These are phyloP conservation scores for Malus orientalis DNA, from an alignment of 306 rosid species.

Conservation along the genomic window DNA sequence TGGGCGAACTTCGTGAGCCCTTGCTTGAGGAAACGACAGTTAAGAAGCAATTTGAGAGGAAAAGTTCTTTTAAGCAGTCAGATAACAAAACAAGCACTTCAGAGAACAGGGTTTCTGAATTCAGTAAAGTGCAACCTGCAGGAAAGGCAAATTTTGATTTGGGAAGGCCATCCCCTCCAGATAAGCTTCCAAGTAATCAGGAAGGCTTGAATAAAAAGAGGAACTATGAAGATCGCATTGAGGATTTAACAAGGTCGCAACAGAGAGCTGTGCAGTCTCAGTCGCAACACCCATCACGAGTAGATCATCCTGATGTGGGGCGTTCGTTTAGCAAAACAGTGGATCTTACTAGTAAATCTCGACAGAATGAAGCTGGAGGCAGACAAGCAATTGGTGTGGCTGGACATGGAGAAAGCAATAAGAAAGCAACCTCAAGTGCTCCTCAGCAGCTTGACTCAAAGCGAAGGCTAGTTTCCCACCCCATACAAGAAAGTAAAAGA, in stretches of 20 bases:
- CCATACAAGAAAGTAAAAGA: slow-evolving; percentile 50
- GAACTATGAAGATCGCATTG: slow-evolving; percentile 51
- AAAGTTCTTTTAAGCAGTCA: slow-evolving; percentile 54
- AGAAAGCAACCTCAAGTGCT: slow-evolving; percentile 39
- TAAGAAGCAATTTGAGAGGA: slow-evolving; percentile 69
- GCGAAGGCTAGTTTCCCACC: slow-evolving; percentile 38
- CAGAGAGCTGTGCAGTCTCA: slow-evolving; percentile 47
- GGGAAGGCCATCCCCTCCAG: slow-evolving; percentile 47
- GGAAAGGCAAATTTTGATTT: slow-evolving; percentile 42
- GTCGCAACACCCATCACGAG: slow-evolving; percentile 39
- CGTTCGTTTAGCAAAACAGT: slow-evolving; percentile 33
- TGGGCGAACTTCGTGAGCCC: slow-evolving; percentile 94
- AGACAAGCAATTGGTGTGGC: slow-evolving; percentile 50
- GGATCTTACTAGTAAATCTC: slow-evolving; percentile 41
- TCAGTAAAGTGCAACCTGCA: slow-evolving; percentile 43
- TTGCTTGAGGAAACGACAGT: slow-evolving; percentile 51
- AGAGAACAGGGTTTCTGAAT: slow-evolving; percentile 55
- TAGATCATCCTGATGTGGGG: slow-evolving; percentile 47
- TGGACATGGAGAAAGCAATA: slow-evolving; percentile 63
- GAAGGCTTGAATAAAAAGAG: slow-evolving; percentile 46
- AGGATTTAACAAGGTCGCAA: slow-evolving; percentile 54
- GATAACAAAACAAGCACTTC: slow-evolving; percentile 42
- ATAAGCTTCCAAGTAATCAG: slow-evolving; percentile 44
- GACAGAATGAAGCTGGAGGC: slow-evolving; percentile 44
- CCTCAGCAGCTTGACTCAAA: slow-evolving; percentile 41